Conservation (phyloP, 2,329 filamentous ascomycete genomes). For the Fusarium agapanthi region DNA sequence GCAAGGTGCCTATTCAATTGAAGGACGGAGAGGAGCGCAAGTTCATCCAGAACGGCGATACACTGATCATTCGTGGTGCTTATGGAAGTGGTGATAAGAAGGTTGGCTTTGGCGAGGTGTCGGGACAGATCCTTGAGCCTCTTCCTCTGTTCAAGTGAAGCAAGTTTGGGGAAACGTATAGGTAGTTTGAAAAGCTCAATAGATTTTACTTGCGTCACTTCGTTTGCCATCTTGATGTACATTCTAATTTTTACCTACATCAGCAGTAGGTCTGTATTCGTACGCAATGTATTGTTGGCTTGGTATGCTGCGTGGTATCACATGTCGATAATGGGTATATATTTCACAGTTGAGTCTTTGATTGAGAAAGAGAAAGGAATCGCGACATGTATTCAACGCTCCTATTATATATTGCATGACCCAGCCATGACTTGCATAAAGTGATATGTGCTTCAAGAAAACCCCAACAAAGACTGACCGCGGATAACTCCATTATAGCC, state of each 20-base stretch:
- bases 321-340: accelerated
- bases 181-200: background rate
- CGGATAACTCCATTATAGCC: background rate
- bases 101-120: constrained; percentile 81
- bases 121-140: constrained; percentile 63
- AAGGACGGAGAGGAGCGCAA: constrained; percentile 71
- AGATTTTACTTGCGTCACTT: background rate
- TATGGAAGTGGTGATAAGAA: constrained; percentile 72
- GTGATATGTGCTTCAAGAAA: background rate
- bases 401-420: too few species aligned
- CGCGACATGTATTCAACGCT: too few species aligned
- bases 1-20: constrained; percentile 70
- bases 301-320: too few species aligned
- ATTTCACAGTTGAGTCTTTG: background rate
- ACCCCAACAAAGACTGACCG: background rate
- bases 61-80: constrained; percentile 70
- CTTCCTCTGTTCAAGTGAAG: constrained; percentile 43
- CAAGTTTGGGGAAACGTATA: too few species aligned
- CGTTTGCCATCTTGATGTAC: accelerated
- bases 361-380: background rate
- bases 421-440: background rate
- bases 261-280: too few species aligned
- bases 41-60: constrained; percentile 80
- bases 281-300: too few species aligned
- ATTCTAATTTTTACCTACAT: too few species aligned